These are phyloP conservation scores for Obelidium mucronatum DNA, from an alignment of 192 early-diverging fungal genomes.

Conservation along the genomic window DNA sequence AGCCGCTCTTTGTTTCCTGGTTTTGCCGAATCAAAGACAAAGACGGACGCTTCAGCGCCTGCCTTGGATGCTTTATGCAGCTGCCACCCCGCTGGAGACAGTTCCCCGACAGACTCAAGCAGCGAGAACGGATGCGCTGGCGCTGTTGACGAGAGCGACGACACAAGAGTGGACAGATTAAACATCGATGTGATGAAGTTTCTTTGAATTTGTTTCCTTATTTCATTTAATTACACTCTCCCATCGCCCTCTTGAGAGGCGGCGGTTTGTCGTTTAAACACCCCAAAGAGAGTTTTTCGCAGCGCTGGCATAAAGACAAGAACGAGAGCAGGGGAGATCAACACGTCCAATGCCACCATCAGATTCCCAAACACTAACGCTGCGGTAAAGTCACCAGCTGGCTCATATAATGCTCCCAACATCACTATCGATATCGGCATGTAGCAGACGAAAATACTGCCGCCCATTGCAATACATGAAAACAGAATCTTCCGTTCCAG, in stretches of 20 bases:
- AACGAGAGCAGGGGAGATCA: neutral
- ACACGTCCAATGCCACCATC: neutral
- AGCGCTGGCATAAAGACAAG: neutral
- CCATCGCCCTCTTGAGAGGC: too few relatives aligned
- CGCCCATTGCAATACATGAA: neutral
- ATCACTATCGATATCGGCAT: neutral
- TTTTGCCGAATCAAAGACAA: slow-evolving; percentile 79
- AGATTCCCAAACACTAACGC: neutral
- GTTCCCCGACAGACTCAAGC: neutral
- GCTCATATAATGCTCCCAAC: neutral
- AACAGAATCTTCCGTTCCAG: neutral
- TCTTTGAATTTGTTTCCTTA: too few relatives aligned
- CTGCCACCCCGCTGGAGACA: neutral
- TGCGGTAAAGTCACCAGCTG: neutral
- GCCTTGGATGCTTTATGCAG: slow-evolving; percentile 62
- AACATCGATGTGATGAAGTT: too few relatives aligned
- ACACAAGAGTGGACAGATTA: too few relatives aligned
- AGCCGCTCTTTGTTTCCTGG: slow-evolving; percentile 66
- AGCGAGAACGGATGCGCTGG: slow-evolving; percentile 31
- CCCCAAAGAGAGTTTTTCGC: neutral
- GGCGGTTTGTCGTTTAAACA: neutral
- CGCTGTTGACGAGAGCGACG: too few relatives aligned
- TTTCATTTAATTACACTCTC: too few relatives aligned
- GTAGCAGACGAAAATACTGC: neutral
- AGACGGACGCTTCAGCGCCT: slow-evolving; percentile 70